Base-by-base conservation (phyloP, 768 basidiomycete genomes). In the Suillus bovinus region DNA sequence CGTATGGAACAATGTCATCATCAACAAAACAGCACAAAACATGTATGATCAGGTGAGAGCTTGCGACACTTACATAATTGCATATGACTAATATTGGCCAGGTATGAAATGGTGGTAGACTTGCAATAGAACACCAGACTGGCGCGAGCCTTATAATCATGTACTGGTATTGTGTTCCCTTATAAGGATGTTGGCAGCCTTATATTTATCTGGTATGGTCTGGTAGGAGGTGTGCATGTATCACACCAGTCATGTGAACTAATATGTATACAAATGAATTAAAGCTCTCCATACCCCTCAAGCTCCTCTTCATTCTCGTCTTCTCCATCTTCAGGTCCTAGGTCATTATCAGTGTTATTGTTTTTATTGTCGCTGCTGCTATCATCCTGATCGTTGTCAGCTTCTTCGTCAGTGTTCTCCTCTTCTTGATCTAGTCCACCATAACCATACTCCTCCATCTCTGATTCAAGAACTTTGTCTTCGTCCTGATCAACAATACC, bases 371-470 rank as follows among this genome's bases (percentile, higher is more conserved):
- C 44, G 3, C 46, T 46, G 17, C 13, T 1, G 4, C 41, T 22
- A 2, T 27, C 42, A 22, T 59, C 44, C 10, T 31, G 2, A 29
- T 31, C 44, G n/a, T 4, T n/a, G 11, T 49, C 58, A 49, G 27
- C 33, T 17, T 31, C 31, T 4, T 13, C 20, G 20, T 49, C 58
- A 49, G 27, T 46, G 29, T 44, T 16, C 4, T 44, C 58, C 29
- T 49, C 27, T 29, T 24, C 42, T n/a, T 58, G 38, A 38, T 58
- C 56, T 10, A 58, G 27, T 39, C 36, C 56, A 6, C 22, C 36
- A 39, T 58, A 58, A 38, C 56, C 56, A 58, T 10, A 58, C 34
- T 58, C 56, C 36, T 58, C 56, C 24, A 58, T 39, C 29, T 58
- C 56, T 39, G 22, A 38, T 17, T 58, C 56, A 22, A 16, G 17